Evolutionary conservation across 2,329 filamentous ascomycete species (phyloP).

Genomic region (Hawksworthiomyces lignivorus): DNA sequence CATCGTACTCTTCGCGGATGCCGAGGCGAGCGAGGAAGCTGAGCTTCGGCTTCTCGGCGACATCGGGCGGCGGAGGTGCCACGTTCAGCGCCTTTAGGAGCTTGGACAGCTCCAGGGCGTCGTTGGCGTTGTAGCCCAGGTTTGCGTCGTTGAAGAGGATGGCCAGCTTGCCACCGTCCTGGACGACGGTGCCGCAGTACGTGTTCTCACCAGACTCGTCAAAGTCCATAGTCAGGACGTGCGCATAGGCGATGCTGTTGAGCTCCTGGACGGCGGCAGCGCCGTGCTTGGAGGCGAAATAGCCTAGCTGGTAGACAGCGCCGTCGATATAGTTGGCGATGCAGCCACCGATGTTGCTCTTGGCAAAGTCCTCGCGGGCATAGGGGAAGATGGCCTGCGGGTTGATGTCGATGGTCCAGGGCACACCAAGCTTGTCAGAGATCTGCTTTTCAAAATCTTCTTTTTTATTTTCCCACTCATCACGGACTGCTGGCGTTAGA

Average conservation of each 20-base stretch:
- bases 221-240: constrained; percentile 38
- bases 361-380: constrained; percentile 30
- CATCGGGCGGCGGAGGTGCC: constrained; percentile 25
- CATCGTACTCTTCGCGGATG: constrained; percentile 37
- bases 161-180: constrained; percentile 35
- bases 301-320: constrained; percentile 8
- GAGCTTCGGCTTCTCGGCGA: constrained; percentile 23
- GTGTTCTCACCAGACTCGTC: constrained; percentile 31
- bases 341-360: constrained; percentile 35
- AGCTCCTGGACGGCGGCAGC: constrained; percentile 31
- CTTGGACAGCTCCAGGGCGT: constrained; percentile 28
- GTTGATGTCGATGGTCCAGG: constrained; percentile 44
- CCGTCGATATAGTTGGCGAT: constrained; percentile 31
- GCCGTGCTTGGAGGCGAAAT: constrained; percentile 20
- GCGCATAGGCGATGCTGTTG: constrained; percentile 36
- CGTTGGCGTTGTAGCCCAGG: constrained; percentile 38
- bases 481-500: too few relatives aligned
- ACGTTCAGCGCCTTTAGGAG: constrained; percentile 39
- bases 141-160: constrained; percentile 37
- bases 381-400: constrained; percentile 41
- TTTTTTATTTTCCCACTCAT: constrained; percentile 43
- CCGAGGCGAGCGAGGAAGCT: constrained; percentile 35
- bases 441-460: constrained; percentile 34
- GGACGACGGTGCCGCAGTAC: constrained; percentile 38
- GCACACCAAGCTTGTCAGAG: constrained; percentile 34